phyloP scores from a whole-genome alignment of 208 protist species.

The Acanthamoeba lenticulata region DNA sequence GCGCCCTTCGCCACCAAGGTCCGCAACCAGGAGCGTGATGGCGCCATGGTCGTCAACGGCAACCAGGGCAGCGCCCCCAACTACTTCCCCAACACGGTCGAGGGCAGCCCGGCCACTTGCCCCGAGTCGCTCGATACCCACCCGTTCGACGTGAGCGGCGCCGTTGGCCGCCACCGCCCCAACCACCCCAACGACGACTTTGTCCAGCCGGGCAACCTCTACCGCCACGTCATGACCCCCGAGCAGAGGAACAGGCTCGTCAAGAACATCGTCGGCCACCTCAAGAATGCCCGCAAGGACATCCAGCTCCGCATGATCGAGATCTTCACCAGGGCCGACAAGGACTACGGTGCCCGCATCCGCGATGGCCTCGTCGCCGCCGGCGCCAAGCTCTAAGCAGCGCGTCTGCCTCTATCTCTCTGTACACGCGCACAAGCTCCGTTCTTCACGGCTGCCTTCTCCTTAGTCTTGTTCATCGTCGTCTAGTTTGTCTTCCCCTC shows the following conservation, averaged over 20 bases:
- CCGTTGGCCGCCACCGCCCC: conserved; percentile 26
- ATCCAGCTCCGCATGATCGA: conserved; percentile 66
- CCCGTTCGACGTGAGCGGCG: conserved; percentile 51
- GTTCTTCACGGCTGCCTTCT: neutral
- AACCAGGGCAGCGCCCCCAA: conserved; percentile 60
- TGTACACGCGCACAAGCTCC: neutral
- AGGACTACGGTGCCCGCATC: conserved; percentile 65
- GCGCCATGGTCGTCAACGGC: conserved; percentile 66
- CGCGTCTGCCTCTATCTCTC: neutral
- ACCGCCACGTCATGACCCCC: conserved; percentile 69
- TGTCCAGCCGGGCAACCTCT: conserved; percentile 72
- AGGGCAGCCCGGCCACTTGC: neutral
- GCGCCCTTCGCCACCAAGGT: conserved; percentile 55
- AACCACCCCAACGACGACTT: conserved; percentile 68
- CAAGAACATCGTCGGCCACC: conserved; percentile 68
- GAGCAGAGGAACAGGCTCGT: conserved; percentile 68
- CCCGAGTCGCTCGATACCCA: conserved; percentile 41
- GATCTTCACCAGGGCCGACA: conserved; percentile 67
- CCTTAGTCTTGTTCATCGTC: neutral
- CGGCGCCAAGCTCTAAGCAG: conserved; percentile 67
- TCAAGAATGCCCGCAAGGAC: conserved; percentile 64
- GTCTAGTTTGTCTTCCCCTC: too few relatives aligned
- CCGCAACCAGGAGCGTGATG: conserved; percentile 65
- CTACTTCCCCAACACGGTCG: conserved; percentile 67
- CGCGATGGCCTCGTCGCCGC: conserved; percentile 53